Base-by-base conservation (phyloP, 2,329 filamentous ascomycete genomes). In the Pseudonectria foliicola region DNA sequence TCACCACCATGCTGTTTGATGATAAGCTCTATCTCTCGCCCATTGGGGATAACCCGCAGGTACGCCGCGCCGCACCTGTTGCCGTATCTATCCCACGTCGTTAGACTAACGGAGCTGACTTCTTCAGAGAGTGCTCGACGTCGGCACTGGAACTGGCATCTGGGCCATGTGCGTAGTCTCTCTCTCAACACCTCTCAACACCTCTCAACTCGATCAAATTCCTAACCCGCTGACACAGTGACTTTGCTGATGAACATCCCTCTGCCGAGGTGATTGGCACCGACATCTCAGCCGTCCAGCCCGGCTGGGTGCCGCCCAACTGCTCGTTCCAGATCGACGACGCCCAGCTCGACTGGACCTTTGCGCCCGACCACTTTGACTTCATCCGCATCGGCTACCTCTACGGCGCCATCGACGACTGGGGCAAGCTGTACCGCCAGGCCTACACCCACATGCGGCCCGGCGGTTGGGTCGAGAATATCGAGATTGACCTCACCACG, bases 371-470 rank as follows among this genome's bases (percentile, higher is more conserved):
- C 29, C 44, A 63, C 40, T 68, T 79, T 46, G 76, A 81, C 54
- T 70, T 72, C 39, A 68, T 82, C 39, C 77, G 80, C 55, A 68
- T 72, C 3, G 67, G 73, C 3, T 38, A 73, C 45, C 62, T 82
- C 46, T 60, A 66, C 6, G 79, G 79, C 13, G 67, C 68, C 31
- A 71, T 81, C 42, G 56, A 63, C 3, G 68, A 77, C 43, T 83
- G 77, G 61, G 60, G 64, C 15, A 57, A 67, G 12, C 58, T 82
- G 8, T 69, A 82, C 40, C 53, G 55, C 15, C 71, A 75, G 43
- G 56, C 68, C 3, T 75, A 60, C 42, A 57, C 57, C 34, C 67
- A 73, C 40, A 55, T 76, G 16, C 70, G 69, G 40, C 55, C 50
- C 4, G 47, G 57, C 11, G 55, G 54, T 24, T 59, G 49, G 44